These are phyloP conservation scores for Geosmithia putterillii DNA, from an alignment of 2,329 filamentous ascomycete genomes.

Conservation along the genomic window DNA sequence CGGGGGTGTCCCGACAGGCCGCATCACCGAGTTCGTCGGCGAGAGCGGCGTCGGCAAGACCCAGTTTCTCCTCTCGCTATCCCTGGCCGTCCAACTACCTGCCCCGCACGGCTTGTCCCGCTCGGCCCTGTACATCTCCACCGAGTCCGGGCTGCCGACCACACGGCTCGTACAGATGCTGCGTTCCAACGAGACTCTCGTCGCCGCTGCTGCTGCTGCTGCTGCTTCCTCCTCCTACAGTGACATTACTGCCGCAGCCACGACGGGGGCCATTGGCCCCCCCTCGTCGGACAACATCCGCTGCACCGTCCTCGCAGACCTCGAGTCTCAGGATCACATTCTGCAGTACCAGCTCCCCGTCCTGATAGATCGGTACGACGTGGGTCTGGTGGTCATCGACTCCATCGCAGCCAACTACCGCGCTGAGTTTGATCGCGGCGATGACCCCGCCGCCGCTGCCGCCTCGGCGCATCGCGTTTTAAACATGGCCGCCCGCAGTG, in stretches of 20 bases:
- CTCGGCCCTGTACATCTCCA: conserved; percentile 85
- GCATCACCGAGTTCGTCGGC: conserved; percentile 80
- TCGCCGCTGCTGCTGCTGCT: neutral
- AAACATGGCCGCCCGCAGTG: conserved; percentile 63
- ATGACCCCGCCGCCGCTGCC: conserved; percentile 15
- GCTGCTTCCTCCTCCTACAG: too few relatives aligned
- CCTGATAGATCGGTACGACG: conserved; percentile 58
- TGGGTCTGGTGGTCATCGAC: conserved; percentile 79
- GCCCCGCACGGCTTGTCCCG: conserved; percentile 55
- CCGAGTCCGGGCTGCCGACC: conserved; percentile 77
- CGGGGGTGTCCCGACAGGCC: conserved; percentile 70
- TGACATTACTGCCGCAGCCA: too few relatives aligned
- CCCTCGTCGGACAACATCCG: conserved; percentile 66
- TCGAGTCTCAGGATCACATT: conserved; percentile 94
- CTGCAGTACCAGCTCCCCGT: conserved; percentile 85
- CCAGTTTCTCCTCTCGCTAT: conserved; percentile 75
- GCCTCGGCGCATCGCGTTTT: conserved; percentile 24
- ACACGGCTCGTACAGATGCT: conserved; percentile 72
- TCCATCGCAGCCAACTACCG: conserved; percentile 93
- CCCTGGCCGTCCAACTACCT: conserved; percentile 75
- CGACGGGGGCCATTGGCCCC: conserved; percentile 4
- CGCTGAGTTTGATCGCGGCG: conserved; percentile 65
- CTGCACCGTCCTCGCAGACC: conserved; percentile 73
- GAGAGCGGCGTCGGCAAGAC: conserved; percentile 95
- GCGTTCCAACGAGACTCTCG: conserved; percentile 48